A percentile compares a stretch with the other conserved stretches of the same genome.
Evolutionary conservation across 345 rosid genomes (phyloP).

Genomic region (Citrus mangshanensis): DNA sequence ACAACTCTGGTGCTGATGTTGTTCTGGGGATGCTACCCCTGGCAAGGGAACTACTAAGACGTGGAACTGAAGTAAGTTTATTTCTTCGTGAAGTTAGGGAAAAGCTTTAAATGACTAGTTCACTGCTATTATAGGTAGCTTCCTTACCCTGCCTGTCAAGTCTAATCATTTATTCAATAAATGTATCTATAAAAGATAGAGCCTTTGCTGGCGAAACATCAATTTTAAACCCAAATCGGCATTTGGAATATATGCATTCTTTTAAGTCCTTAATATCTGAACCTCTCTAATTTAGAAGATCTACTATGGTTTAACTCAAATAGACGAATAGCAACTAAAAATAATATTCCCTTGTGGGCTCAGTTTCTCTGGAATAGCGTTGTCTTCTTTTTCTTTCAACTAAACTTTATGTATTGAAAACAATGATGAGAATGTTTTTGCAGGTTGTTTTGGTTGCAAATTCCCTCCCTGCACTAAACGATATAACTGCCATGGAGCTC

Average conservation of each 20-base stretch:
- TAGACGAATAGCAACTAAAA: not conserved
- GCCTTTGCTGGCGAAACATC: not conserved
- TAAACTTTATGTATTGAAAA: not conserved
- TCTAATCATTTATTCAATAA: not conserved
- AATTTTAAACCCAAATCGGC: not conserved
- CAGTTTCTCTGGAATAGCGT: not conserved
- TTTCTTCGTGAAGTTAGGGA: conserved; percentile 9
- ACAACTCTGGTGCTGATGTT: conserved; percentile 94
- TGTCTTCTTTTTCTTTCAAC: conserved; percentile 13
- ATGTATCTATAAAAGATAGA: not conserved
- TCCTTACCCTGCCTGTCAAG: not conserved
- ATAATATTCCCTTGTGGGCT: not conserved
- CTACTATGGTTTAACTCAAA: not conserved
- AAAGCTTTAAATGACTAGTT: not conserved
- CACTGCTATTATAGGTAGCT: not conserved
- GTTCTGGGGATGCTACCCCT: conserved; percentile 98
- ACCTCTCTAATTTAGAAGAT: not conserved
- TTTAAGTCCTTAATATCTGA: not conserved
- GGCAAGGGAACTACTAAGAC: conserved; percentile 90
- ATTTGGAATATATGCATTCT: not conserved
- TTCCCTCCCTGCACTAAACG: conserved; percentile 96
- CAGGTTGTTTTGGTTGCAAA: conserved; percentile 98
- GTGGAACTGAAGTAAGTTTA: conserved; percentile 83
- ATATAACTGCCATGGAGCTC: conserved; percentile 95
- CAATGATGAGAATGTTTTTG: conserved; percentile 19